phyloP scores from a whole-genome alignment of 352 stramenopile genomes.

The Blastocystis sp. region DNA sequence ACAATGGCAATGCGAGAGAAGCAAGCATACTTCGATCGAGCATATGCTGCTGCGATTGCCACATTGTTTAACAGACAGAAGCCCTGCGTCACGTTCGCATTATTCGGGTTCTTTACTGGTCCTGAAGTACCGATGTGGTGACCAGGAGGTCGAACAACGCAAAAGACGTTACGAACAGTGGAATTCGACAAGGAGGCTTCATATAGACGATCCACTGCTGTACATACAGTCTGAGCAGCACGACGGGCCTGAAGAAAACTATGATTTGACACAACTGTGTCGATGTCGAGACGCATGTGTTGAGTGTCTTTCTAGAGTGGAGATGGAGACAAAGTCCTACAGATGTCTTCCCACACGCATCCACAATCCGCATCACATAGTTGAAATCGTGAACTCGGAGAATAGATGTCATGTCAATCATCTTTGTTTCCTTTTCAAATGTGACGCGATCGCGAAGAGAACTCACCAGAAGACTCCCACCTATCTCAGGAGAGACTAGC shows the following conservation, averaged over 20 bases:
- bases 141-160: slow-evolving; percentile 76
- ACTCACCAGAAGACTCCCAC: slow-evolving; percentile 4
- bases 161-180: slow-evolving; percentile 76
- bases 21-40: slow-evolving; percentile 68
- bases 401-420: not conserved
- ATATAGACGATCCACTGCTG: slow-evolving; percentile 74
- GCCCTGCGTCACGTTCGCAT: slow-evolving; percentile 68
- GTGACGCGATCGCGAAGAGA: not conserved
- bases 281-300: slow-evolving; percentile 56
- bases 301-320: not conserved
- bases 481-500: not conserved
- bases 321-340: not conserved
- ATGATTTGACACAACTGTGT: slow-evolving; percentile 74
- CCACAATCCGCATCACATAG: slow-evolving; percentile 52
- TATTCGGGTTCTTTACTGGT: slow-evolving; percentile 53
- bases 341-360: not conserved
- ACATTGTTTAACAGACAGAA: slow-evolving; percentile 95
- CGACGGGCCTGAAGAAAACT: slow-evolving; percentile 74
- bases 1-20: slow-evolving; percentile 83
- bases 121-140: slow-evolving; percentile 71
- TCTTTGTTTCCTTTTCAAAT: not conserved
- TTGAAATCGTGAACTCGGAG: slow-evolving; percentile 56
- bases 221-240: slow-evolving; percentile 75
- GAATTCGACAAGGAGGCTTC: not conserved
- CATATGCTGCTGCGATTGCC: slow-evolving; percentile 83